Base-by-base conservation (phyloP, 2,329 filamentous ascomycete species). In the Pseudonectria foliicola region DNA sequence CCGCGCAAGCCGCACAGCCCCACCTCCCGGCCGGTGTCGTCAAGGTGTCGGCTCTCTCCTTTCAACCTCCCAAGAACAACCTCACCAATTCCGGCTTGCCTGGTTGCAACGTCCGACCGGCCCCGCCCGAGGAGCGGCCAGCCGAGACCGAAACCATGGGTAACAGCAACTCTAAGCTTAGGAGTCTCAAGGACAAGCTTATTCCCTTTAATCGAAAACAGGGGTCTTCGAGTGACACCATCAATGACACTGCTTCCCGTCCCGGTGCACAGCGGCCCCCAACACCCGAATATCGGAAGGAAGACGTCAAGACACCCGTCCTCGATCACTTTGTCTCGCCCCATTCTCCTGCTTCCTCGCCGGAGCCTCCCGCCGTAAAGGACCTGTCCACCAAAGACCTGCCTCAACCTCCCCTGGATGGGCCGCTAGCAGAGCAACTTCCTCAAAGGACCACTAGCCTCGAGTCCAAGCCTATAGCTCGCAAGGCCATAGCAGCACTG, bases 211-310 rank as follows among this genome's bases (percentile, higher is more conserved):
- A 45, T 33, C 46, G 50, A 21, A 44, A 42, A 33, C 45, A 41
- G 13, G 46, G 44, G 31, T 48, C 46, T 11, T 52, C 49, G 8
- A 41, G 39, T 38, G 50, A 49, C 38, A 44, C 38, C 10, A 35
- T 42, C 31, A 48, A 46, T 31, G 40, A 45, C 10, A 40, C 46
- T 18, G 37, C 44, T 18, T 40, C 41, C 27, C 41, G 40, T 10
- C 49, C 39, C 32, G 48, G 48, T 15, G 39, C 46, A 28, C 57
- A 60, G 26, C 60, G 67, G 3, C 64, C 67, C 8, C 69, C 69
- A 1, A 72, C 68, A 3, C 68, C 70, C 12, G 69, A 73, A 29
- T 71, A 72, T 38, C 62, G 62, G 26, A 60, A 61, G 13, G 59
- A 63, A 28, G 67, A 71, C 37, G 50, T 61, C 33, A 59, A 59